These are phyloP conservation scores for Boletus sensibilis DNA, from an alignment of 768 basidiomycete species.

Conservation along the genomic window DNA sequence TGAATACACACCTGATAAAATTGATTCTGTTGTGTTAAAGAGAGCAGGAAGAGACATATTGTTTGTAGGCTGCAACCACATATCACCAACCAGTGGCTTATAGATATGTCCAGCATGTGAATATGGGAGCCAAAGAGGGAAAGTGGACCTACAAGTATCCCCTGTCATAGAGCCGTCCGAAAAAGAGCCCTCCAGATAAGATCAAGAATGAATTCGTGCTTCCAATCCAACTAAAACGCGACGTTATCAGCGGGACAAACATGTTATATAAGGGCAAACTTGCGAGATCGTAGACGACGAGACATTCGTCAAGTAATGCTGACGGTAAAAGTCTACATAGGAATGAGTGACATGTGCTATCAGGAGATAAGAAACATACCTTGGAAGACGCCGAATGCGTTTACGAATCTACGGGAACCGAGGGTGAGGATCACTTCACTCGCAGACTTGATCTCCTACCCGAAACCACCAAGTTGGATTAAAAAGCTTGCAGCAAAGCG, in stretches of 20 bases:
- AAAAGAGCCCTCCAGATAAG: constrained; percentile 43
- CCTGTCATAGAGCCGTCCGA: constrained; percentile 49
- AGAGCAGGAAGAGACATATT: constrained; percentile 44
- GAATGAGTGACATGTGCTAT: background rate
- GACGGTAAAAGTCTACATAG: constrained; percentile 38
- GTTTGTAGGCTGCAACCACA: constrained; percentile 44
- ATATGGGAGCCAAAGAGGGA: background rate
- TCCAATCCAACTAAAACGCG: constrained; percentile 42
- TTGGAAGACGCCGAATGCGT: constrained; percentile 43
- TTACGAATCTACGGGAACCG: constrained; percentile 27
- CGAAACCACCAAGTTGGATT: constrained; percentile 39
- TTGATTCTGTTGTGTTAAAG: constrained; percentile 37
- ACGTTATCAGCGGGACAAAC: background rate
- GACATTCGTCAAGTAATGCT: constrained; percentile 34
- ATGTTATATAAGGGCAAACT: constrained; percentile 6
- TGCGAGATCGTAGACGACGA: constrained; percentile 39
- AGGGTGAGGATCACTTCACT: background rate
- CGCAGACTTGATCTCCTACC: constrained; percentile 18
- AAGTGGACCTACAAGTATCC: constrained; percentile 45
- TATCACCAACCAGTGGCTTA: constrained; percentile 44
- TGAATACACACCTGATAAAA: constrained; percentile 36
- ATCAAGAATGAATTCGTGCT: constrained; percentile 47
- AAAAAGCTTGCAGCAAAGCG: constrained; percentile 26
- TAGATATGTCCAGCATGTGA: background rate
- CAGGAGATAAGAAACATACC: constrained; percentile 14